Evolutionary conservation across 495 filamentous ascomycete genomes (phyloP).

Genomic region (Melanomma pulvis-pyrius): DNA sequence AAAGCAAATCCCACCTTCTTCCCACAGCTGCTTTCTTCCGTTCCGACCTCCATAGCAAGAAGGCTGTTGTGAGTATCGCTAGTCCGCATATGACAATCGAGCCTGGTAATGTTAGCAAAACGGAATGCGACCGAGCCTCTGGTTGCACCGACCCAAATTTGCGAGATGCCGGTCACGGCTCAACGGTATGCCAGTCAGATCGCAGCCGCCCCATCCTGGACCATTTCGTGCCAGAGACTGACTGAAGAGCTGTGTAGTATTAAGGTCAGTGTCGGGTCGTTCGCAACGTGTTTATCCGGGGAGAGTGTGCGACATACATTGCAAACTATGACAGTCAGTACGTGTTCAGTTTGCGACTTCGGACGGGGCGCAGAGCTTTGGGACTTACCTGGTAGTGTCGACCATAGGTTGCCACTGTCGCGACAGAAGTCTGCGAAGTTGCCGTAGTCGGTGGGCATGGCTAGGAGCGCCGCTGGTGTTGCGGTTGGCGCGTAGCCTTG

Average conservation of each 20-base stretch:
- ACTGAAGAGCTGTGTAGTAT: slow-evolving; percentile 56
- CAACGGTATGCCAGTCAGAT: slow-evolving; percentile 71
- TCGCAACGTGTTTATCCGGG: slow-evolving; percentile 1
- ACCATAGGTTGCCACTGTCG: slow-evolving; percentile 59
- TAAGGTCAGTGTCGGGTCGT: slow-evolving; percentile 22
- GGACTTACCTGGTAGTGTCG: slow-evolving; percentile 83
- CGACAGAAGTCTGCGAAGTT: slow-evolving; percentile 83
- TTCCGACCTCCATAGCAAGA: slow-evolving; percentile 80
- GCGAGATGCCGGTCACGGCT: slow-evolving; percentile 65
- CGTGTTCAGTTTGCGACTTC: neutral
- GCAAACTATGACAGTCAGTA: slow-evolving; percentile 31
- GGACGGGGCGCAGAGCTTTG: slow-evolving; percentile 12
- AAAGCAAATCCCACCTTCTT: slow-evolving; percentile 67
- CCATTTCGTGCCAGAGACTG: slow-evolving; percentile 54
- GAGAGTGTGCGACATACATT: slow-evolving; percentile 35
- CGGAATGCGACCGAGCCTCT: neutral
- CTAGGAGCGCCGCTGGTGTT: neutral
- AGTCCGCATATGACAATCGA: slow-evolving; percentile 83
- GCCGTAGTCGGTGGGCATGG: slow-evolving; percentile 35
- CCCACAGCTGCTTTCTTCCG: slow-evolving; percentile 93
- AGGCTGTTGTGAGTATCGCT: slow-evolving; percentile 67
- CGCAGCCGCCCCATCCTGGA: slow-evolving; percentile 63
- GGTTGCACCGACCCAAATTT: slow-evolving; percentile 74
- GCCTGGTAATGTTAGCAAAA: slow-evolving; percentile 54
- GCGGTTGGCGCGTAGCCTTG: slow-evolving; percentile 12